Conservation (phyloP, 257 asterid species). For the Gentiana straminea region DNA sequence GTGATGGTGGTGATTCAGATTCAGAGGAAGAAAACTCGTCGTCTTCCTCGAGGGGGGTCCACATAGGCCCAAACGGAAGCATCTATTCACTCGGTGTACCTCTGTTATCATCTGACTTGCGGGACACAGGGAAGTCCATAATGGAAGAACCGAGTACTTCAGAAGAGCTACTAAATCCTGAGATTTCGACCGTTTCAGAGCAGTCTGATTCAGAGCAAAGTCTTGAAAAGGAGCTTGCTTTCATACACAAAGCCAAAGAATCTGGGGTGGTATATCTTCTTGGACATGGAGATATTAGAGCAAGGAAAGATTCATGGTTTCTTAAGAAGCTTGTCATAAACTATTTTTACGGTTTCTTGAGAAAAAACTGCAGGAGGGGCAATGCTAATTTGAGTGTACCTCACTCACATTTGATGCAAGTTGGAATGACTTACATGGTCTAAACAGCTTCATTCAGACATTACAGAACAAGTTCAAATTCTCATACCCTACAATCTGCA, state of each 20-base stretch:
- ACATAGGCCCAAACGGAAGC: constrained; percentile 88
- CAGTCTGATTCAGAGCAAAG: constrained; percentile 54
- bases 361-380: constrained; percentile 85
- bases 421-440: constrained; percentile 95
- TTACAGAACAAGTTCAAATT: too few relatives aligned
- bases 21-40: constrained; percentile 43
- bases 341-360: constrained; percentile 80
- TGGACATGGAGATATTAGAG: constrained; percentile 86
- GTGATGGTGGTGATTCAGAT: constrained; percentile 62
- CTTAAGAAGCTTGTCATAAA: constrained; percentile 82
- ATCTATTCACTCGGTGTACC: constrained; percentile 80
- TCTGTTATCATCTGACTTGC: constrained; percentile 53
- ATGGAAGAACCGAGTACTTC: constrained; percentile 33
- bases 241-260: constrained; percentile 72
- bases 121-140: constrained; percentile 37
- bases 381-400: constrained; percentile 83
- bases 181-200: constrained; percentile 23
- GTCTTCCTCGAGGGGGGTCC: constrained; percentile 61
- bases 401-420: constrained; percentile 79
- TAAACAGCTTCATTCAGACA: constrained; percentile 17
- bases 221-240: constrained; percentile 83
- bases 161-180: constrained; percentile 28
- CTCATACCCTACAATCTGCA: too few relatives aligned
- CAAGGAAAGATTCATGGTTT: constrained; percentile 92
- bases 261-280: constrained; percentile 89